phyloP scores from a whole-genome alignment of 176 grass and related monocot genomes.

The Juncus effusus region DNA sequence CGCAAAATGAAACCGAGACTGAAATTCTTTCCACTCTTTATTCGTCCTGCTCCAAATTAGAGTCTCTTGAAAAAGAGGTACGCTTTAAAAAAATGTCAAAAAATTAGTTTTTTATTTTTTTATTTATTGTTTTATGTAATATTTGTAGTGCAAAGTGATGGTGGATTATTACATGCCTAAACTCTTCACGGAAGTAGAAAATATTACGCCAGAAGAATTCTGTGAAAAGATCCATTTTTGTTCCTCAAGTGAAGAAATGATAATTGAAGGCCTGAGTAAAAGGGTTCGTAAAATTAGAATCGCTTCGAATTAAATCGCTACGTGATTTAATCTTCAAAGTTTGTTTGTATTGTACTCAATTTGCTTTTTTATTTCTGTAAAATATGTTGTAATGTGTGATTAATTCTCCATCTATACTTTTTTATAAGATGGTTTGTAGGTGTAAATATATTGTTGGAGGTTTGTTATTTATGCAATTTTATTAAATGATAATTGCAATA shows the following conservation, averaged over 20 bases:
- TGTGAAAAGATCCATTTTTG: slow-evolving; percentile 61
- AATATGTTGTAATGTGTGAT: slow-evolving; percentile 1
- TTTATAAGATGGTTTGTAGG: slow-evolving; percentile 8
- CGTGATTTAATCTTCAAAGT: background rate
- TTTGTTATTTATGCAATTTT: background rate
- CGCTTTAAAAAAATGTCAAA: background rate
- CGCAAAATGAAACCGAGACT: slow-evolving; percentile 55
- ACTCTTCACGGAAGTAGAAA: slow-evolving; percentile 54
- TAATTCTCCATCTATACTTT: background rate
- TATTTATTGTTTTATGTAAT: slow-evolving; percentile 14
- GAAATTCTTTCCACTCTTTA: slow-evolving; percentile 54
- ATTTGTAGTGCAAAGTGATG: slow-evolving; percentile 56
- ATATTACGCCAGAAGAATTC: slow-evolving; percentile 59
- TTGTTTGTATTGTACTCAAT: background rate
- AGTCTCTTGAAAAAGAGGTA: slow-evolving; percentile 51
- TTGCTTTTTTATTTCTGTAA: too few relatives aligned
- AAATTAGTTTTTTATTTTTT: background rate
- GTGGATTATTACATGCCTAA: slow-evolving; percentile 62
- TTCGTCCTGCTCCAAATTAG: slow-evolving; percentile 49
- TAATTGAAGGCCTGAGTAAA: slow-evolving; percentile 22
- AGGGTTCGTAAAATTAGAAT: slow-evolving; percentile 14
- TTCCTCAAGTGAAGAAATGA: slow-evolving; percentile 13
- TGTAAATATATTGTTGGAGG: background rate
- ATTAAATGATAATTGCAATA: background rate
- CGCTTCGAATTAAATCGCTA: slow-evolving; percentile 14